Evolutionary conservation across 257 asterid species (phyloP), one percentile per base, ranked within the genome.

Genomic region (Primulina tabacum): DNA sequence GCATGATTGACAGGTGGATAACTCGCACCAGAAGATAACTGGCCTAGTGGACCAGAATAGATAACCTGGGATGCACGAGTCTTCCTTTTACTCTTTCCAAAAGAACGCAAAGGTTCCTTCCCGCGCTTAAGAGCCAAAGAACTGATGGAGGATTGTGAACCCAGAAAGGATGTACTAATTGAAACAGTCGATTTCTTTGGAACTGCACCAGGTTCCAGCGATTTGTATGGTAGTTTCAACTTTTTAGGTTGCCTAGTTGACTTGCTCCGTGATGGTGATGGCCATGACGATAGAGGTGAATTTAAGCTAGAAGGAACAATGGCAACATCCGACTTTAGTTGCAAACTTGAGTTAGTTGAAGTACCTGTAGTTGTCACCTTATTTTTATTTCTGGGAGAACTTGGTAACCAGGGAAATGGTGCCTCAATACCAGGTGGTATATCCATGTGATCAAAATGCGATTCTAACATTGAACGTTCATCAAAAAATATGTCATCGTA

Each of bases 361-460:
- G 81, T 73, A 77, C 83, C 69, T 67, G 79, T 62, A 38, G 68
- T 33, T 38, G 84, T 65, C 30, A 75, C 61, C 75, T 74, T 80
- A 53, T 61, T 62, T 58, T 77, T 76, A 65, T 73, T 73, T 47
- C 32, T 52, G 21, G 77, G 63, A 56, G 82, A 73, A 67, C 65
- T 64, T 8, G 71, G 69, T 66, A 87, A 79, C 96, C 93, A 90
- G 65, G 97, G 98, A 64, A 88, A 69, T 21, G 88, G 75, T 17
- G 81, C 89, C 90, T 90, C 97, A 50, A 88, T 83, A 21, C 97
- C 95, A 40, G 97, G 84, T 34, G 97, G 97, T 63, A 87, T 84
- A 76, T 83, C 93, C 87, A 86, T 81, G 71, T 79, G 78, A 74
- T 92, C 97, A 68, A 88, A 89, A 71, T 81, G 87, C 11, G 96